These are phyloP conservation scores for Phaseolus coccineus DNA, from an alignment of 331 rosid genomes.

Conservation along the genomic window DNA sequence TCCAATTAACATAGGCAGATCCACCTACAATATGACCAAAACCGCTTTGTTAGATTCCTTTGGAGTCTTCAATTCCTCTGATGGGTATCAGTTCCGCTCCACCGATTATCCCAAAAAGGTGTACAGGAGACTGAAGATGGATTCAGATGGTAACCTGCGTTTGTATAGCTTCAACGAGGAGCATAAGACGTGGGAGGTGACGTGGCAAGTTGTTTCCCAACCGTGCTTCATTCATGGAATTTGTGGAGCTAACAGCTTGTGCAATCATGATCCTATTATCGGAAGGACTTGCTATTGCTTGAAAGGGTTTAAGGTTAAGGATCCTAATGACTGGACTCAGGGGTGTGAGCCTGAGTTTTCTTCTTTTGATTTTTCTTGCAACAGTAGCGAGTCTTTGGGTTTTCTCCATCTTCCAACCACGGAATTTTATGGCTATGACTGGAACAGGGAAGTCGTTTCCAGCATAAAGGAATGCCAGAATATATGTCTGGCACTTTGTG, in stretches of 20 bases:
- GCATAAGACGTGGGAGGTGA: slow-evolving; percentile 33
- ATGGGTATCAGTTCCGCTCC: slow-evolving; percentile 6
- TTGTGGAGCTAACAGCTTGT: slow-evolving; percentile 59
- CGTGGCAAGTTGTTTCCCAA: slow-evolving; percentile 38
- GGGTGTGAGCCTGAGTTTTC: slow-evolving; percentile 54
- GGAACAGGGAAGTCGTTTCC: neutral
- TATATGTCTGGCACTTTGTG: slow-evolving; percentile 44
- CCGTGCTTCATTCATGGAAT: slow-evolving; percentile 54
- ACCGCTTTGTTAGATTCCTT: slow-evolving; percentile 36
- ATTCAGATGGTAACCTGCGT: slow-evolving; percentile 54
- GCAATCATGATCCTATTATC: slow-evolving; percentile 33
- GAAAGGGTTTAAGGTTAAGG: slow-evolving; percentile 48
- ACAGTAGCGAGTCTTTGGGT: neutral
- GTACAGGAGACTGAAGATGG: slow-evolving; percentile 40
- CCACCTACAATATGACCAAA: slow-evolving; percentile 49
- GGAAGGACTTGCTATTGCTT: slow-evolving; percentile 59
- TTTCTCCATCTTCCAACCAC: slow-evolving; percentile 40
- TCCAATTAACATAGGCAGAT: slow-evolving; percentile 25
- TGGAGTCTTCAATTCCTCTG: slow-evolving; percentile 54
- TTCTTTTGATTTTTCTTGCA: slow-evolving; percentile 25
- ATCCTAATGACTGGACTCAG: slow-evolving; percentile 53
- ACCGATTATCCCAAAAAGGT: slow-evolving; percentile 15
- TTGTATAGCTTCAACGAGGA: slow-evolving; percentile 49
- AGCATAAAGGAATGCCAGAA: slow-evolving; percentile 46
- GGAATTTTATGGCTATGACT: slow-evolving; percentile 53